Conservation (phyloP, 2,329 filamentous ascomycete species). For the Botryotinia narcissicola region DNA sequence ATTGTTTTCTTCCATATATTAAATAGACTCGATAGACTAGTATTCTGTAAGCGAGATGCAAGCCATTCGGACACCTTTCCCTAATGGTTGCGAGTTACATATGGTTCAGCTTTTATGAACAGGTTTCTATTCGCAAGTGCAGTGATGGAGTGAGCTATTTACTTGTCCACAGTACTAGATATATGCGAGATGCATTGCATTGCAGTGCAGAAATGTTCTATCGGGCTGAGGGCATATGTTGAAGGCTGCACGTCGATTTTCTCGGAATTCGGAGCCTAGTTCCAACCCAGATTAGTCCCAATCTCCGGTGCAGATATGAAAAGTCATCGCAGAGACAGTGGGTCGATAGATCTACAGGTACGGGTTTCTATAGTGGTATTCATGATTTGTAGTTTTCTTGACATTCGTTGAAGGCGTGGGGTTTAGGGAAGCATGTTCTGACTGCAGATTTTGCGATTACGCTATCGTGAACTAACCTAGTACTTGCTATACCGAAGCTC, state of each 20-base stretch:
- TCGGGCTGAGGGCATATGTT: background rate
- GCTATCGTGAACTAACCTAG: background rate
- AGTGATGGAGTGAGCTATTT: background rate
- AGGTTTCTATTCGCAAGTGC: background rate
- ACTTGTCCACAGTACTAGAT: background rate
- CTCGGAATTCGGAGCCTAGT: background rate
- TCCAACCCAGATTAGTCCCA: background rate
- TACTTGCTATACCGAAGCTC: background rate
- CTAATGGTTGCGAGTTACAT: background rate
- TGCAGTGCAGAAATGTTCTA: background rate
- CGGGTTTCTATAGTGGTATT: background rate
- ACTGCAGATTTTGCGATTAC: background rate
- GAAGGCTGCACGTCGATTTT: background rate
- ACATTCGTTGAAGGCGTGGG: background rate
- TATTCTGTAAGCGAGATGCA: conserved; percentile 1
- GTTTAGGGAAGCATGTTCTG: background rate
- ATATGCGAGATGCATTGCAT: background rate
- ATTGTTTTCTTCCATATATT: background rate
- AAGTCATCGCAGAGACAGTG: background rate
- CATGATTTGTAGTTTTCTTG: background rate
- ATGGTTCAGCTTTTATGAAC: background rate
- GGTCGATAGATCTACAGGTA: conserved; percentile 1
- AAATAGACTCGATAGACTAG: background rate
- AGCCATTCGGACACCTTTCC: background rate
- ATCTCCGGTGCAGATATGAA: background rate